Base-by-base conservation (phyloP, 257 asterid genomes). In the Solanum boliviense region DNA sequence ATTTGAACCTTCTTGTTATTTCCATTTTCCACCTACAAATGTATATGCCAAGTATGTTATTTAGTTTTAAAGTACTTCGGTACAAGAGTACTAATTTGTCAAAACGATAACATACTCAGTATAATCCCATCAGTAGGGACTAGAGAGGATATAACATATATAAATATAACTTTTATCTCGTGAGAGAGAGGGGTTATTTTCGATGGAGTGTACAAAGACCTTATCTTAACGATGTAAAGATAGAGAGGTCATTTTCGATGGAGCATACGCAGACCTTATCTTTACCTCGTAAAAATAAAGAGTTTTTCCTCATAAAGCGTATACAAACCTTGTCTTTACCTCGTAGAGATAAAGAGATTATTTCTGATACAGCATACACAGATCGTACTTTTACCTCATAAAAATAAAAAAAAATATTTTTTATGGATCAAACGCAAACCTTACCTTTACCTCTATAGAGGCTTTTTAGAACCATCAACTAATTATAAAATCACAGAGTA, bases 21-120 rank as follows among this genome's bases (percentile, higher is more conserved):
- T 44, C 39, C 73, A 60, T 21, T 15, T 65, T 76, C 86, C 75
- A 84, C 91, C 91, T 89, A 87, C 73, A 39, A 25, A 68, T 32
- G 75, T 18, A 84, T 11, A 35, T 23, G 62, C 35, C 44, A 58
- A 52, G 32, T 21, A 60, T 12, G 31, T 62, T 84, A 52, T 8
- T 34, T 84, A 62, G 87, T 36, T 36, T 35, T 20, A 6, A 12
- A 60, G 10, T 2, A 35, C 39, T 25, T 39, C 13, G 7, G 13
- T 13, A 41, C 56, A 4, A 25, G 8, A 20, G 7, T 13, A 1
- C n/a, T 25, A 27, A 13, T 68, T 74, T 13, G 9, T 25, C 67
- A 79, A 44, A 20, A 79, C 16, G 27, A 44, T 3, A 20, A 11
- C 18, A 65, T 65, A n/a, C 12, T 5, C 15, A n/a, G 7, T 65